phyloP scores from a whole-genome alignment of 176 grass and related monocot genomes.

The Aegilops longissima region DNA sequence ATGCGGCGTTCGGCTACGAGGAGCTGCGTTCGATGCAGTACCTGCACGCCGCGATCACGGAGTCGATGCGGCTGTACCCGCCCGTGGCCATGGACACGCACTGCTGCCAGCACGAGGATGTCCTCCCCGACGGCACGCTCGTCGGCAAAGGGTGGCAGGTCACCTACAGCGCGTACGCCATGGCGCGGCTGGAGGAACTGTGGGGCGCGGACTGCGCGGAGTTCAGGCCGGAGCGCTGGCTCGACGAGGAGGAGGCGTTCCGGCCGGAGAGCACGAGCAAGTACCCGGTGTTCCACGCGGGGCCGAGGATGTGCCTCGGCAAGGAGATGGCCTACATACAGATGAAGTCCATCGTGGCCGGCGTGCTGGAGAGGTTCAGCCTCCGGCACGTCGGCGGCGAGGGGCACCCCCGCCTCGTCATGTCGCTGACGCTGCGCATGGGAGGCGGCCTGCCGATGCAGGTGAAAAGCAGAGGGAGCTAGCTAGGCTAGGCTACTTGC shows the following conservation, averaged over 20 bases:
- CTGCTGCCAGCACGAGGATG: slow-evolving; percentile 41
- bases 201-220: slow-evolving; percentile 53
- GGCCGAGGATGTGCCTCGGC: slow-evolving; percentile 67
- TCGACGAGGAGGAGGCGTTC: slow-evolving; percentile 44
- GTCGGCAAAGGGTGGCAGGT: slow-evolving; percentile 52
- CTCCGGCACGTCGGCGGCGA: slow-evolving; percentile 30
- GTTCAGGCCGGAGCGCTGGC: slow-evolving; percentile 67
- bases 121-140: slow-evolving; percentile 51
- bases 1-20: slow-evolving; percentile 42
- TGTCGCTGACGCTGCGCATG: slow-evolving; percentile 59
- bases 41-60: slow-evolving; percentile 55
- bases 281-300: slow-evolving; percentile 59
- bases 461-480: not conserved
- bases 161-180: slow-evolving; percentile 51
- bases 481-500: not conserved
- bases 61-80: slow-evolving; percentile 73
- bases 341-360: slow-evolving; percentile 64
- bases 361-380: slow-evolving; percentile 49
- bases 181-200: slow-evolving; percentile 41
- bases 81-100: slow-evolving; percentile 52
- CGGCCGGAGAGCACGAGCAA: slow-evolving; percentile 54
- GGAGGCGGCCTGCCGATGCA: slow-evolving; percentile 49
- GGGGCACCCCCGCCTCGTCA: slow-evolving; percentile 27
- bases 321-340: slow-evolving; percentile 84
- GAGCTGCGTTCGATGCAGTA: slow-evolving; percentile 64